Evolutionary conservation across 139 green algal genomes (phyloP), one percentile per base, ranked within the genome.

Genomic region (Asterochloris erici): DNA sequence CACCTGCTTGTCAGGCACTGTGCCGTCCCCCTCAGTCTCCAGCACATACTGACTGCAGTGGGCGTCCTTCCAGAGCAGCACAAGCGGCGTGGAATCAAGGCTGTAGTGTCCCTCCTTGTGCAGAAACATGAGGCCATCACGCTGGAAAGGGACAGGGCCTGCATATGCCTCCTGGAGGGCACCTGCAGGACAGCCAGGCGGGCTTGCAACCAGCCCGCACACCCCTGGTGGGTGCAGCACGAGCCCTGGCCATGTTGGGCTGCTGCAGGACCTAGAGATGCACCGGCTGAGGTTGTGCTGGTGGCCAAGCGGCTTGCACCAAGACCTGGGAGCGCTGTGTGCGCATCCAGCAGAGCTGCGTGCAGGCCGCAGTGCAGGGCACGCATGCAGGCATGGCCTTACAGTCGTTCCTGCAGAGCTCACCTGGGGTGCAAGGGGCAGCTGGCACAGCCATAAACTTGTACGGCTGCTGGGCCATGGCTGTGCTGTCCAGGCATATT

Each of bases 61-160:
- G 0, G 85, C 76, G 78, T 99, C 96, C 85, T 99, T 99, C 96
- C 96, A 99, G 73, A 95, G 74, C 66, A 99, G 86, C 11, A 89
- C 90, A 71, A 99, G 90, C 9, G 95, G 95, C 0, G 84, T 93
- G 38, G 81, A 29, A 1, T 90, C 94, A 0, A 88, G 80, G 11
- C 17, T 73, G 88, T 99, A 99, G 63, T 94, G 91, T 11, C 89
- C 89, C 76, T 97, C 90, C 47, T 86, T 90, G 82, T 97, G 93
- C 17, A 94, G 86, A 19, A 99, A 83, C 60, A 92, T 86, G 17
- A 98, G 63, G 17, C 96, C 96, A 84, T 99, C 96, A 6, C 88
- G 86, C 24, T 82, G 14, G 71, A 94, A 97, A 13, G 85, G 77
- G 14, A 89, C 83, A 16, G 77, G 14, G 16, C 61, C 79, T 13